Evolutionary conservation across 2,329 filamentous ascomycete genomes (phyloP), one percentile per base, ranked within the genome.

Genomic region (Corniculantispora saksenae): DNA sequence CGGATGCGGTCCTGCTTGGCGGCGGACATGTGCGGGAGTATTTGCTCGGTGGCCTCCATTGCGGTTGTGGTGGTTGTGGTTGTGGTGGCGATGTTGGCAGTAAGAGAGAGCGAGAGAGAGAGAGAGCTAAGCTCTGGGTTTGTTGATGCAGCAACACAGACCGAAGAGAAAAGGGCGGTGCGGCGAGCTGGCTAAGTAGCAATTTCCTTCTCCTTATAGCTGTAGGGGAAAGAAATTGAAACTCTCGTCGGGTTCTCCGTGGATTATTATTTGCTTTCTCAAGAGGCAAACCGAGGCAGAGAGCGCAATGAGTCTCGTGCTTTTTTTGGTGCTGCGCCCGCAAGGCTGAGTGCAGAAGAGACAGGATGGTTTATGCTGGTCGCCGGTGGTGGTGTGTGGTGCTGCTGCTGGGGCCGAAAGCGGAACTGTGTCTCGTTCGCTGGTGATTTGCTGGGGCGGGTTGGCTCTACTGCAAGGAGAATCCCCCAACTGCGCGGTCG

Each of bases 1-100:
- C 81, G 73, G 68, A 86, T 83, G 72, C 79, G 78, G 57, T 75
- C 71, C 57, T 78, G 74, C 64, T 77, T 77, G 61, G 76, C 70
- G 38, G 59, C 32, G 61, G 64, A 55, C 54, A 60, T 45, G 57
- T 58, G 67, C 64, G 48, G 62, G 55, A 38, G n/a, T 25, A 35
- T 38, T 59, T 60, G 63, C 27, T 61, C 64, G 40, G 65, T 57
- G 13, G 50, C 63, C 8, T 56, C 53, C 27, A 66, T 57, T 45
- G 60, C 60, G 59, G 38, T 35, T 10, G 32, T 17, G 23, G 27
- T 8, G 21, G 19, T 58, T 56, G 27, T 38, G n/a, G 7, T 32
- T 45, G 38, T 23, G 25, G 21, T 3, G 1, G 15, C 15, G 54
- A 7, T 43, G 2, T 23, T n/a, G n/a, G n/a, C n/a, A 6, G 15